A percentile compares a stretch with the other conserved stretches of the same genome.
These are phyloP conservation scores for Saccharomycopsis capsularis DNA, from an alignment of 805 yeast genomes.

Conservation along the genomic window DNA sequence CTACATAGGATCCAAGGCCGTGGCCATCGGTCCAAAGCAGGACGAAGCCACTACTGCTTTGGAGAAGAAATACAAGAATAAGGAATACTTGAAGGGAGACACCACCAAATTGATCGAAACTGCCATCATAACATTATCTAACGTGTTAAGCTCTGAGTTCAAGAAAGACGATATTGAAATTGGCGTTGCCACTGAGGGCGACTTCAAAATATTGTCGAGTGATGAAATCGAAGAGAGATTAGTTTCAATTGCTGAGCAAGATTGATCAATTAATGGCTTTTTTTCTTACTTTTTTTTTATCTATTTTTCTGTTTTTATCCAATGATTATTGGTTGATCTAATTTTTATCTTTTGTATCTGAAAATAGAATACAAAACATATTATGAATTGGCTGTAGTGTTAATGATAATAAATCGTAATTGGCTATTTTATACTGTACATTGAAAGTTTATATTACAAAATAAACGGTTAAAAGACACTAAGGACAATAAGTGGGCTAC, in stretches of 20 bases:
- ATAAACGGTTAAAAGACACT: too few relatives aligned
- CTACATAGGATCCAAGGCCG: constrained; percentile 83
- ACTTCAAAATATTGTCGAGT: constrained; percentile 62
- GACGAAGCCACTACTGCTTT: constrained; percentile 87
- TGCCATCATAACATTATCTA: constrained; percentile 79
- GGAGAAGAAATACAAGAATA: constrained; percentile 83
- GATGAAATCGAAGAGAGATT: constrained; percentile 94
- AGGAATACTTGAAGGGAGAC: constrained; percentile 63
- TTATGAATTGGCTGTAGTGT: too few relatives aligned
- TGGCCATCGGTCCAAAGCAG: constrained; percentile 95
- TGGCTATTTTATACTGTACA: too few relatives aligned
- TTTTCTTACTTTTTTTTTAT: too few relatives aligned
- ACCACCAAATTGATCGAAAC: constrained; percentile 87
- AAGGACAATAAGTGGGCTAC: too few relatives aligned
- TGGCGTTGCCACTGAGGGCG: constrained; percentile 71
- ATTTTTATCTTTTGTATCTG: too few relatives aligned
- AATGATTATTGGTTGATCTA: too few relatives aligned
- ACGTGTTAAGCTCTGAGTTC: constrained; percentile 86
- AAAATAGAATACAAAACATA: too few relatives aligned
- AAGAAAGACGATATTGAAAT: constrained; percentile 89
- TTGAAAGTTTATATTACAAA: too few relatives aligned
- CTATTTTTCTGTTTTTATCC: neutral
- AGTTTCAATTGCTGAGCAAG: constrained; percentile 94
- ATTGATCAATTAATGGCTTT: constrained; percentile 36
- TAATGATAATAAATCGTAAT: too few relatives aligned